A percentile compares a stretch with the other conserved stretches of the same genome.
phyloP scores from a whole-genome alignment of 2,329 filamentous ascomycete genomes.

The Hymenoscyphus fraxineus region DNA sequence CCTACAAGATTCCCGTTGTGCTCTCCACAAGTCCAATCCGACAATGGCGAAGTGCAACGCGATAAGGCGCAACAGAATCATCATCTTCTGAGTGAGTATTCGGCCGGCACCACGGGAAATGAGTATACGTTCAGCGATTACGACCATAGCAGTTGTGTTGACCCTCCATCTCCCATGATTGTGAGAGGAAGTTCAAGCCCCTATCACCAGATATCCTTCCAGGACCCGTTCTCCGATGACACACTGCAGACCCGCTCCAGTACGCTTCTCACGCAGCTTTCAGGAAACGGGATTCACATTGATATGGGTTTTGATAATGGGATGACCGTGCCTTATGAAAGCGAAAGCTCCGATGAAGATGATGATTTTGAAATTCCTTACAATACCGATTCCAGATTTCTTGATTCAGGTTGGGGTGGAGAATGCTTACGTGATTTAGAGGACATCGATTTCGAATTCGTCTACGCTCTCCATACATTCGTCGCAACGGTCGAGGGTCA shows the following conservation, averaged over 20 bases:
- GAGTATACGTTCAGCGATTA: constrained; percentile 50
- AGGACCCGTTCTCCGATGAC: constrained; percentile 22
- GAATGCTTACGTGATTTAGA: constrained; percentile 91
- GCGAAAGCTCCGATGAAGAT: constrained; percentile 49
- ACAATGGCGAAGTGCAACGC: constrained; percentile 27
- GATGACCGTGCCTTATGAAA: constrained; percentile 43
- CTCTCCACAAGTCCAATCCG: constrained; percentile 20
- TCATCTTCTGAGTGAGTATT: constrained; percentile 50
- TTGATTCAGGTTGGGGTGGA: constrained; percentile 70
- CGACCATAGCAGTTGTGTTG: constrained; percentile 22
- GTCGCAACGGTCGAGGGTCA: constrained; percentile 97
- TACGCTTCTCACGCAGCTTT: background rate
- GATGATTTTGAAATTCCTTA: constrained; percentile 54
- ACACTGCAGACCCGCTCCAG: constrained; percentile 9
- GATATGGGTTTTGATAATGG: constrained; percentile 19
- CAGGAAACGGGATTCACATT: background rate
- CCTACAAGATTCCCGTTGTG: constrained; percentile 29
- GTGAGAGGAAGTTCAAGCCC: constrained; percentile 12
- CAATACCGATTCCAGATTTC: constrained; percentile 54
- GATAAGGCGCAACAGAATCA: constrained; percentile 30
- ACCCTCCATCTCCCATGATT: constrained; percentile 7
- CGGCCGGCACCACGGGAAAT: constrained; percentile 23
- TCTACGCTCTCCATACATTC: constrained; percentile 96
- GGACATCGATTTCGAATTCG: constrained; percentile 99
- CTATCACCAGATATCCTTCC: constrained; percentile 23